A percentile compares a stretch with the other conserved stretches of the same genome.
phyloP scores from a whole-genome alignment of 163 green algal genomes.

The Volvox carteri region DNA sequence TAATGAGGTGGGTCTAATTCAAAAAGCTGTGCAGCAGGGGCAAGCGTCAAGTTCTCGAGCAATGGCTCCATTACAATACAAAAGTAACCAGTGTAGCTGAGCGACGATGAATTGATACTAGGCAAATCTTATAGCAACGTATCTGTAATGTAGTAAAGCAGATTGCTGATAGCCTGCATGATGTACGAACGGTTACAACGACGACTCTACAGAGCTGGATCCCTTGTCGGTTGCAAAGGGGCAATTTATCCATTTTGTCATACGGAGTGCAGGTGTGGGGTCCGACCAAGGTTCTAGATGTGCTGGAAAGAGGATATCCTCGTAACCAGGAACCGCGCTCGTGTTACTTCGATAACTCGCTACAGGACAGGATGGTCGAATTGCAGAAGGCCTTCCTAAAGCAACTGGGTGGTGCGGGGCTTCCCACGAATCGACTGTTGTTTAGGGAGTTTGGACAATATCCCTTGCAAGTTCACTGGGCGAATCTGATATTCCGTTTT shows the following conservation, averaged over 20 bases:
- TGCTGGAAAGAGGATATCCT: too few relatives aligned
- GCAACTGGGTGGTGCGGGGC: too few relatives aligned
- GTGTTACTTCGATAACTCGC: too few relatives aligned
- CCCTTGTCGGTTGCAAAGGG: neutral
- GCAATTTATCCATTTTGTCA: neutral
- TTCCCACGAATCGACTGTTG: too few relatives aligned
- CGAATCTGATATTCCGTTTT: too few relatives aligned
- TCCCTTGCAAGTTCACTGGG: too few relatives aligned
- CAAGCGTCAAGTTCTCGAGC: constrained; percentile 17
- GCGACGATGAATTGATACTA: neutral
- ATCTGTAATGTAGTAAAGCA: neutral
- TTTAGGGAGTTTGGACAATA: too few relatives aligned
- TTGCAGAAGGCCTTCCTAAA: too few relatives aligned
- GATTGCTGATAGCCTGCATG: neutral
- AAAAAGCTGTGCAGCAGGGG: constrained; percentile 25
- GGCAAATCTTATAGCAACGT: neutral
- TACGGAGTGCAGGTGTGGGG: too few relatives aligned
- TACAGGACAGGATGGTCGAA: too few relatives aligned
- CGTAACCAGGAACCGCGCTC: too few relatives aligned
- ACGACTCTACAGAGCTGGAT: neutral
- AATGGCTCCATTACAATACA: constrained; percentile 32
- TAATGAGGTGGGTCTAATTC: constrained; percentile 53
- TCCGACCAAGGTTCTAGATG: too few relatives aligned
- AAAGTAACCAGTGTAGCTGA: neutral
- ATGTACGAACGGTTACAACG: neutral